phyloP scores from a whole-genome alignment of 768 basidiomycete species.

The Nidularia sp. region DNA sequence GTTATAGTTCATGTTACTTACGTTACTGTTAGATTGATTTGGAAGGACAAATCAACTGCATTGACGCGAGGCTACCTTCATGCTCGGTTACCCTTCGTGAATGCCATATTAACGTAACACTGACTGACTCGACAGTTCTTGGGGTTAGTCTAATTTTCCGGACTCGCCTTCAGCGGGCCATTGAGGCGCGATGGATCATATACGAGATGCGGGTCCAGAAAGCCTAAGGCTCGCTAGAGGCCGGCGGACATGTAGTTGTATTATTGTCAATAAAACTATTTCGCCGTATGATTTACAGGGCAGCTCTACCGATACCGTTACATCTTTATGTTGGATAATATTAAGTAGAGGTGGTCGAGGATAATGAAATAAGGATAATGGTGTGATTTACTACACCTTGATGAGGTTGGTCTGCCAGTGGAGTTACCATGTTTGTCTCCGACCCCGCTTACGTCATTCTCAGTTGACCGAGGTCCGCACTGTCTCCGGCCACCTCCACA shows the following conservation, averaged over 20 bases:
- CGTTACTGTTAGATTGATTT: background rate
- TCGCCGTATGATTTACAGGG: too few species aligned
- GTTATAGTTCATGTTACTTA: background rate
- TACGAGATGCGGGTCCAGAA: constrained; percentile 37
- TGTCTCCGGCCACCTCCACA: too few species aligned
- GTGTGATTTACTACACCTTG: too few species aligned
- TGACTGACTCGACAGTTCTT: background rate
- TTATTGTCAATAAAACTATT: too few species aligned
- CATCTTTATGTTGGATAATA: background rate
- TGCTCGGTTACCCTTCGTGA: background rate
- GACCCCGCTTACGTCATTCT: constrained; percentile 12
- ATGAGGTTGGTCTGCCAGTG: too few species aligned
- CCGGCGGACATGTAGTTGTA: too few species aligned
- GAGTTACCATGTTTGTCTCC: background rate
- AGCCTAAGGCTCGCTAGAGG: background rate
- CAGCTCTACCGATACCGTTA: background rate
- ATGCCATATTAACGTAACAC: background rate
- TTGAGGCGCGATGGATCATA: constrained; percentile 27
- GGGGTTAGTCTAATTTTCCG: constrained; percentile 14
- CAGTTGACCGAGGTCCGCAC: background rate
- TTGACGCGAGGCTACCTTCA: background rate
- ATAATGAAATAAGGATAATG: too few species aligned
- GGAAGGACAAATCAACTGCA: background rate
- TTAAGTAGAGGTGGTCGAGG: too few species aligned
- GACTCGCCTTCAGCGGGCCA: constrained; percentile 16